These are phyloP conservation scores for Cyberlindnera veronae DNA, from an alignment of 805 yeast species.

Conservation along the genomic window DNA sequence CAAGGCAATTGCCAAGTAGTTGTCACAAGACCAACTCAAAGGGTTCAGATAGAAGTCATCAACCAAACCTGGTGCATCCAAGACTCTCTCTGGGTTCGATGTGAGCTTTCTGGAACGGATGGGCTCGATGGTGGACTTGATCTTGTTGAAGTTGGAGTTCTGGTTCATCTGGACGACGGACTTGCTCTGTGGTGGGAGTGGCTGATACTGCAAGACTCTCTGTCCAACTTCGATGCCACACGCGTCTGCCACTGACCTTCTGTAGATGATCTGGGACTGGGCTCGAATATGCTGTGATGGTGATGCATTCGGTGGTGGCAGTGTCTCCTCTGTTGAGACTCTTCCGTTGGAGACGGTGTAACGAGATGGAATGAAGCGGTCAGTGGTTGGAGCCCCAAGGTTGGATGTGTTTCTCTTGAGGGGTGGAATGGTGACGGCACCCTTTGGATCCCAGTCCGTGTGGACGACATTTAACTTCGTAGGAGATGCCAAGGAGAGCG, in stretches of 20 bases:
- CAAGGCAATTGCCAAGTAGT: conserved; percentile 83
- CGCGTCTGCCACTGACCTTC: conserved; percentile 86
- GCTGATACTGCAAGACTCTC: conserved; percentile 81
- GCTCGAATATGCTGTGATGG: conserved; percentile 42
- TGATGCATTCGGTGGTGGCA: conserved; percentile 45
- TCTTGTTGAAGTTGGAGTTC: conserved; percentile 25
- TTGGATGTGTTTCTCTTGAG: conserved; percentile 24
- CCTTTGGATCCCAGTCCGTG: conserved; percentile 32
- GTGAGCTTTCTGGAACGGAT: conserved; percentile 76
- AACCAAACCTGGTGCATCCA: conserved; percentile 92
- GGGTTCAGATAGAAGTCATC: conserved; percentile 91
- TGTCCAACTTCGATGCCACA: conserved; percentile 85
- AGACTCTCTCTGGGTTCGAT: conserved; percentile 84
- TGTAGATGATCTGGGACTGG: conserved; percentile 48
- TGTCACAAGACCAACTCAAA: conserved; percentile 81
- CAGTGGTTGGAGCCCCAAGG: conserved; percentile 35
- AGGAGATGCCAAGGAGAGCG: conserved; percentile 42
- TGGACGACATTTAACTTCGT: conserved; percentile 43
- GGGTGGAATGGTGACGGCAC: conserved; percentile 16
- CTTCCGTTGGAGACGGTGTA: conserved; percentile 47
- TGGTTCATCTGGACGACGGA: conserved; percentile 23
- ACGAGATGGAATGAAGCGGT: conserved; percentile 60
- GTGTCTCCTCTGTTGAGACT: conserved; percentile 35
- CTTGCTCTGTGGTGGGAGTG: conserved; percentile 64
- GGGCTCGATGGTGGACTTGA: conserved; percentile 43